Base-by-base conservation (phyloP, 192 early-diverging fungal genomes). In the Chytriomyces sp. region DNA sequence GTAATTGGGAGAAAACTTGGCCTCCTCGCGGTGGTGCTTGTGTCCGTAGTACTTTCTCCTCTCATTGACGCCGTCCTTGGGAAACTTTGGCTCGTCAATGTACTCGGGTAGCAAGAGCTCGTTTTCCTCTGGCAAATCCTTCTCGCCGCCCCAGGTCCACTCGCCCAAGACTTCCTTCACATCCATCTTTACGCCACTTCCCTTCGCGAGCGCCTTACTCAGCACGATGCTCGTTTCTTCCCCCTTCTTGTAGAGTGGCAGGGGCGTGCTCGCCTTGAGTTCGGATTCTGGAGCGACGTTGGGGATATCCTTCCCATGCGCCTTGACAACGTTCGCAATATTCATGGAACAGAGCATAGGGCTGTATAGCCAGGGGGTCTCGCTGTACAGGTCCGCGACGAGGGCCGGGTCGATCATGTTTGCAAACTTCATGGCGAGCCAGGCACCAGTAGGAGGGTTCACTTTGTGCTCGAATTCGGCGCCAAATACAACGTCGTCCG, bases 321-420 rank as follows among this genome's bases (percentile, higher is more conserved):
- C 76, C 73, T 39, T 75, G 63, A 37, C 77, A 1, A 91, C 78
- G 71, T 83, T 85, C 31, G 93, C 80, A 33, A 83, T 79, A 73
- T 94, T 93, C 89, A 92, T 91, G 0, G 91, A 87, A 37, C 85
- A 89, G 36, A 93, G 78, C 25, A 89, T 76, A 22, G 93, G 91
- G 37, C 78, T 81, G 72, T 83, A 91, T 0, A 91, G 86, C 88
- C 86, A 91, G 12, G 93, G 93, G 52, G 82, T 81, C 5, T 91
- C 90, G 52, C 76, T 61, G 79, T 88, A 88, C 19, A 94, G 72
- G 67, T 94, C 90, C 5, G 82, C 77, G 67, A 90, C 73, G 30
- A 94, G 76, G 25, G 89, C 90, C 7, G 91, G 90, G 76, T 94
- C 93, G 69, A 93, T 91, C 64, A 85, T 83, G 59, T 86, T 86